These are phyloP conservation scores for Chimonanthus salicifolius DNA, from an alignment of 164 flowering plant species.

Conservation along the genomic window DNA sequence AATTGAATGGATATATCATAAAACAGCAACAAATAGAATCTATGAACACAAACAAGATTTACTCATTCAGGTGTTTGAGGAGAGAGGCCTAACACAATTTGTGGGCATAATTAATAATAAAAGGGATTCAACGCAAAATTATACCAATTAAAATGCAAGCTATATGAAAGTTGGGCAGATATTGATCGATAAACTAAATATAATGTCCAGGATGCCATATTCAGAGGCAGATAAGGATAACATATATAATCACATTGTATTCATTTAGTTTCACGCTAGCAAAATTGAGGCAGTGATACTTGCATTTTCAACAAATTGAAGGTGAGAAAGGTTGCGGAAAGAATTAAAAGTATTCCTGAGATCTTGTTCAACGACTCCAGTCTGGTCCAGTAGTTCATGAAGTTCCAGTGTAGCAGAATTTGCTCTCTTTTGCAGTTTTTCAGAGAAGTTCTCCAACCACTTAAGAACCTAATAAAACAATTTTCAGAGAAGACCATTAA, in stretches of 20 bases:
- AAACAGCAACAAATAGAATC: no score
- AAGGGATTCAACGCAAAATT: no score
- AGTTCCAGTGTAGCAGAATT: conserved; percentile 11
- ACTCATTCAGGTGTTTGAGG: no score
- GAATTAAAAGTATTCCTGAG: conserved; percentile 25
- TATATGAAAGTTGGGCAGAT: no score
- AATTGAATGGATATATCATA: no score
- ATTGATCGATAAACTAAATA: no score
- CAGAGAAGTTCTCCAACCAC: conserved; percentile 25
- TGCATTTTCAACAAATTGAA: conserved; percentile 14
- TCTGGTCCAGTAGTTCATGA: conserved; percentile 17
- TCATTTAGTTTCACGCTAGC: background rate
- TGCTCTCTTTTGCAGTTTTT: conserved; percentile 22
- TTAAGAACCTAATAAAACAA: conserved; percentile 15
- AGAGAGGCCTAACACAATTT: no score
- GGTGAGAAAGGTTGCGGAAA: conserved; percentile 13
- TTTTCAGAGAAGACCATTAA: background rate
- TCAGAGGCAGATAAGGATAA: background rate
- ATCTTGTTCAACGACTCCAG: conserved; percentile 21
- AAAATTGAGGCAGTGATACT: background rate
- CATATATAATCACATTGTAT: background rate
- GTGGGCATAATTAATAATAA: no score
- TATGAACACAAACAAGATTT: no score
- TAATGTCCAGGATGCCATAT: no score
- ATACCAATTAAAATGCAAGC: no score